phyloP scores from a whole-genome alignment of 1,139 yeast species.

The Kodamaea sp. region DNA sequence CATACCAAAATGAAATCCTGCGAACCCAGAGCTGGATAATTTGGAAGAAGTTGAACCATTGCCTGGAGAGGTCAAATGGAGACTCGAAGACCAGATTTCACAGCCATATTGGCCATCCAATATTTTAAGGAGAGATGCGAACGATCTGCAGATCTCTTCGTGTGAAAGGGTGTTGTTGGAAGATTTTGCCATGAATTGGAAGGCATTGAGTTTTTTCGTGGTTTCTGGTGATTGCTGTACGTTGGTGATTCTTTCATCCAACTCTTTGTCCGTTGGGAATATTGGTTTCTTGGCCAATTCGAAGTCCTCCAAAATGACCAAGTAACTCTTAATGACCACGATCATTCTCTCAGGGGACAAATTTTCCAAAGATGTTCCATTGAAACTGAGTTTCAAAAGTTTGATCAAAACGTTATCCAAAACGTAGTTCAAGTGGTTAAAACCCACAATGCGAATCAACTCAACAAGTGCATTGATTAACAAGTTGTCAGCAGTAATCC shows the following conservation, averaged over 20 bases:
- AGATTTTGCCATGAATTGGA: slow-evolving; percentile 41
- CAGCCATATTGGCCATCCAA: slow-evolving; percentile 68
- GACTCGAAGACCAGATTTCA: slow-evolving; percentile 27
- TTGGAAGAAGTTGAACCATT: slow-evolving; percentile 12
- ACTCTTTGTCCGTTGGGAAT: slow-evolving; percentile 69
- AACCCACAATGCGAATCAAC: slow-evolving; percentile 74
- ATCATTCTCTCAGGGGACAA: slow-evolving; percentile 70
- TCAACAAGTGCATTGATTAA: slow-evolving; percentile 70
- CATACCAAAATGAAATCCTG: slow-evolving; percentile 55
- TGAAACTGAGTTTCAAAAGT: slow-evolving; percentile 54
- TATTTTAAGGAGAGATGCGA: slow-evolving; percentile 57
- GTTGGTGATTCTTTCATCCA: slow-evolving; percentile 24
- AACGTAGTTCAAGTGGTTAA: slow-evolving; percentile 73
- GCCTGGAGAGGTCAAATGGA: slow-evolving; percentile 2
- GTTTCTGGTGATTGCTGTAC: neutral
- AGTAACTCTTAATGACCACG: slow-evolving; percentile 69
- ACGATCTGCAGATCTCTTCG: slow-evolving; percentile 71
- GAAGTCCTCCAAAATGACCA: slow-evolving; percentile 64
- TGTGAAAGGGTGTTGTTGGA: slow-evolving; percentile 58
- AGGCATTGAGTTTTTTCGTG: slow-evolving; percentile 20
- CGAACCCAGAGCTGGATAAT: slow-evolving; percentile 30
- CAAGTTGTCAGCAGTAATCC: slow-evolving; percentile 64
- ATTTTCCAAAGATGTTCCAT: slow-evolving; percentile 59
- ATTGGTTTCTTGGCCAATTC: slow-evolving; percentile 61
- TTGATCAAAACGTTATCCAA: slow-evolving; percentile 76